phyloP scores from a whole-genome alignment of 352 stramenopile genomes.

The Phytophthora kernoviae region DNA sequence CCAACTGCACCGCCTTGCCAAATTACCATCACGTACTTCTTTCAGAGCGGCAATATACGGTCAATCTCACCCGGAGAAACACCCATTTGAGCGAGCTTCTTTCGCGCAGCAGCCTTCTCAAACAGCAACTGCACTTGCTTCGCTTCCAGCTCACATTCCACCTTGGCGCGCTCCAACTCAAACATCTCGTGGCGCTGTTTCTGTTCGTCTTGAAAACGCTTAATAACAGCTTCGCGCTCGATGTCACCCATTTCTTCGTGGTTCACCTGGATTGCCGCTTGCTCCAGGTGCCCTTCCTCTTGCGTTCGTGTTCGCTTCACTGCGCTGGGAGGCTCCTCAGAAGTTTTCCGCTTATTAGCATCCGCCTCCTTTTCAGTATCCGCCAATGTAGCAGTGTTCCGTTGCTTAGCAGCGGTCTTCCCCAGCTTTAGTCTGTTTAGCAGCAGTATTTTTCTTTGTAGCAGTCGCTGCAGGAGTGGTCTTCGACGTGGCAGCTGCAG shows the following conservation, averaged over 20 bases:
- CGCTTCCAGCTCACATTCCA: slow-evolving; percentile 33
- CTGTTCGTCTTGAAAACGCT: slow-evolving; percentile 34
- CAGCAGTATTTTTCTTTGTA: neutral
- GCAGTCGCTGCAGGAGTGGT: neutral
- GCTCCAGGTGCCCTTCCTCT: neutral
- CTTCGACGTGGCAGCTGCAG: neutral
- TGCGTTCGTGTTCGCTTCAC: slow-evolving; percentile 18
- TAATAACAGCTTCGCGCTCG: slow-evolving; percentile 29
- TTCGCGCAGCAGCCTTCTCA: slow-evolving; percentile 49
- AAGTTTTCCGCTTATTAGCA: slow-evolving; percentile 18
- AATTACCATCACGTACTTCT: slow-evolving; percentile 1
- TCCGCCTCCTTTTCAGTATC: neutral
- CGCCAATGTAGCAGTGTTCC: neutral
- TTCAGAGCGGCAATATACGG: slow-evolving; percentile 43
- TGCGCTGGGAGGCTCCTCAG: slow-evolving; percentile 8
- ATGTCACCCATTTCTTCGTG: slow-evolving; percentile 14
- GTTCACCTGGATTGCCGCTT: slow-evolving; percentile 1
- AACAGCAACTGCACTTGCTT: slow-evolving; percentile 48
- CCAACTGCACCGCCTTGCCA: neutral
- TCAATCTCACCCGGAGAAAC: slow-evolving; percentile 45
- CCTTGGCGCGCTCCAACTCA: slow-evolving; percentile 28
- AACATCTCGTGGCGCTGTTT: slow-evolving; percentile 33
- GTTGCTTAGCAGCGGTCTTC: neutral
- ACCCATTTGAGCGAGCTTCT: slow-evolving; percentile 53
- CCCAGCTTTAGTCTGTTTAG: neutral